phyloP scores from a whole-genome alignment of 805 yeast species.

The Candida arabinofermentans region DNA sequence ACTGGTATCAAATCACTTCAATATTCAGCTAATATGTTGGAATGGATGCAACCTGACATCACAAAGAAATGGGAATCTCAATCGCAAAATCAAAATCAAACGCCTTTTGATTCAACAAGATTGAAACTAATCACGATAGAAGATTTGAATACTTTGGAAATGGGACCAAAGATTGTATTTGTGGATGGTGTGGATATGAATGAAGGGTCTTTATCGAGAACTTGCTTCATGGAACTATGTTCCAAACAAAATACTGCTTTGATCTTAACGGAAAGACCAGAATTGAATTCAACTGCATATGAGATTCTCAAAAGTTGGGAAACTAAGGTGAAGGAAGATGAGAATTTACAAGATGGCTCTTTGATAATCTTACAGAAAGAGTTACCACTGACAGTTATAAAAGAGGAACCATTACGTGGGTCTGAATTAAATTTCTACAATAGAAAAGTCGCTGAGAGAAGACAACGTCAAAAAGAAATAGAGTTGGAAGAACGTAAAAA shows the following conservation, averaged over 20 bases:
- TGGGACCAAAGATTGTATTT: constrained; percentile 75
- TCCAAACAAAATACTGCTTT: constrained; percentile 64
- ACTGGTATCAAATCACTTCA: constrained; percentile 74
- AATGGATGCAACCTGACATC: constrained; percentile 93
- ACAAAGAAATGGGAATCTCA: constrained; percentile 80
- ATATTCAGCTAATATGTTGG: constrained; percentile 85
- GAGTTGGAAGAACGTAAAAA: constrained; percentile 29
- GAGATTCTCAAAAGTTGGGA: constrained; percentile 55
- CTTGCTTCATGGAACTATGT: constrained; percentile 52
- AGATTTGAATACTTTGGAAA: constrained; percentile 47
- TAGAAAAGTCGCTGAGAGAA: constrained; percentile 40
- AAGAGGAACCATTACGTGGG: constrained; percentile 49
- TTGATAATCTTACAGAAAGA: constrained; percentile 50
- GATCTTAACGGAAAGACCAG: constrained; percentile 66
- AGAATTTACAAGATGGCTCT: constrained; percentile 52
- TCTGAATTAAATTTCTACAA: constrained; percentile 48
- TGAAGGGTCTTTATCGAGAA: constrained; percentile 57
- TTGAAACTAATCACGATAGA: constrained; percentile 54
- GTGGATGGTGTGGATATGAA: constrained; percentile 66
- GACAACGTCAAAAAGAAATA: constrained; percentile 36
- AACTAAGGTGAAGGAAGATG: constrained; percentile 33
- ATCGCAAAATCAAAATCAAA: constrained; percentile 54
- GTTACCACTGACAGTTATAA: constrained; percentile 31
- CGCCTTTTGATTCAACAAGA: constrained; percentile 69
- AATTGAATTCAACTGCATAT: constrained; percentile 43